Base-by-base conservation (phyloP, 1,284 basidiomycete species). In the Microbotryomycetes sp. region DNA sequence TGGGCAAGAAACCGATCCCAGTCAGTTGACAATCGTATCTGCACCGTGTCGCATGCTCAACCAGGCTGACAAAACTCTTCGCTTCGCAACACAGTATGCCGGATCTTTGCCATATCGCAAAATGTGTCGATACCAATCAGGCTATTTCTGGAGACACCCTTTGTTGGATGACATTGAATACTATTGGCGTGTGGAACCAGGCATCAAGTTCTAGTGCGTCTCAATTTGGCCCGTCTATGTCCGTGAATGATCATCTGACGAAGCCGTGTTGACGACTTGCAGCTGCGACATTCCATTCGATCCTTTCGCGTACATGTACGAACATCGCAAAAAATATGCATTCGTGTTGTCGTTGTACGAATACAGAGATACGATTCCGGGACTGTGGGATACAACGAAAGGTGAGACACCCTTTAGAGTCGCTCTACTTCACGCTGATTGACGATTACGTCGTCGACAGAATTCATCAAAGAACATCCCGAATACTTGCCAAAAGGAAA, bases 101-200 rank as follows among this genome's bases (percentile, higher is more conserved):
- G 88, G 87, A 79, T 78, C 73, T 73, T 77, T 80, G n/a, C 77
- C 79, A 4, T 90, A 90, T 72, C 84, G 87, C 55, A 87, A 89
- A 67, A 89, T 96, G 92, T 97, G 92, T 74, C 85, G 94, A 23
- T 97, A 86, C 79, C 92, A 96, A 76, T 91, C 89, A 58, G 92
- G 48, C 47, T 63, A 54, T 58, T 64, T 57, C 62, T 70, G 61
- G 49, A 59, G 56, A 15, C 73, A 75, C 47, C 69, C 66, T 3
- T 65, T 75, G 14, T 65, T 93, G 47, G 82, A 85, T 65, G 80
- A 84, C 57, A 92, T 88, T 77, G 87, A 85, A 72, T 97, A 93
- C 77, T 97, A 97, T 77, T 97, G 93, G 93, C 85, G 86, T 72
- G 84, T 90, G 75, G 81, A 83, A 81, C 71, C 71, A 7, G 56